Base-by-base conservation (phyloP, 2,329 filamentous ascomycete genomes). In the Camptophora hylomeconis region DNA sequence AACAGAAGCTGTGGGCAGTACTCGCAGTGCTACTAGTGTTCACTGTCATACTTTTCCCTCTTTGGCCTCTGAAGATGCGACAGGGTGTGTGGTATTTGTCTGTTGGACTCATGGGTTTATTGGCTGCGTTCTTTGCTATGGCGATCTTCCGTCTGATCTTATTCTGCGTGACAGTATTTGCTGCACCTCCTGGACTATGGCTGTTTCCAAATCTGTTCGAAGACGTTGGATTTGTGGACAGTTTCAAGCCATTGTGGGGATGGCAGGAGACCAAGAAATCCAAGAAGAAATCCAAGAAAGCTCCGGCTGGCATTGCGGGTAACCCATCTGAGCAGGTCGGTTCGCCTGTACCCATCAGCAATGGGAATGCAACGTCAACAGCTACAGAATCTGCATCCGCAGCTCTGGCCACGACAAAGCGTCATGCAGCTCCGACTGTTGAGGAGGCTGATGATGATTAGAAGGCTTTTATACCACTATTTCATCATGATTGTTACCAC, bases 161-260 rank as follows among this genome's bases (percentile, higher is more conserved):
- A 16, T 98, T 98, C 63, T 78, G 82, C 51, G 59, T 92, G 52
- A 95, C 89, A 13, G 84, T 92, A 57, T 92, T 95, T 50, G 66
- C 69, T 10, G 66, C 73, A 1, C 63, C 86, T 3, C 89, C 89
- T 3, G 89, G 89, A 46, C 66, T 98, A n/a, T 98, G 89, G 89
- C 67, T 98, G 24, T 98, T 87, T 60, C 89, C 89, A 26, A 98
- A 98, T 51, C 62, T 98, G 12, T 98, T 94, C 63, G 89, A 98
- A 54, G 89, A 98, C 51, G 89, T 98, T 16, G 92, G 87, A 5
- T 95, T 98, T 61, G 79, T 98, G 56, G 89, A 98, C 53, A 92
- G 81, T 48, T 98, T 98, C 69, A 78, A 78, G 50, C 89, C 89
- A 12, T 60, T 93, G 5, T 98, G 89, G 87, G 89, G 83, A 36